Conservation (phyloP, 2,329 filamentous ascomycete genomes). For the Cryphonectria nitschkei region DNA sequence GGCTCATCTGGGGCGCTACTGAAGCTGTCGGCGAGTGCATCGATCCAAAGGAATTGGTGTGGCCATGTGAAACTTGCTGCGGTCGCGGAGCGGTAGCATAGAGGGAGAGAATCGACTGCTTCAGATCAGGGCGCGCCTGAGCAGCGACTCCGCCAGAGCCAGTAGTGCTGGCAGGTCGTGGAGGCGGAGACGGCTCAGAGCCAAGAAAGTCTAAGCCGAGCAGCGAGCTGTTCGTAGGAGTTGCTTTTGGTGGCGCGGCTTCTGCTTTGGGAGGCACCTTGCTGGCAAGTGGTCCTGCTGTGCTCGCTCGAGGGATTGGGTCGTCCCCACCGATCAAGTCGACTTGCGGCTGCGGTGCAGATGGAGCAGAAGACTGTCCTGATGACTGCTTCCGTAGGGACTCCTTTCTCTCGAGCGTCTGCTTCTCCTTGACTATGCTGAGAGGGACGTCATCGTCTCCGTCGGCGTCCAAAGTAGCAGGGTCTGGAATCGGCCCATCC, state of each 20-base stretch:
- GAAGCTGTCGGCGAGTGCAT: slow-evolving; percentile 60
- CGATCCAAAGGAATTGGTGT: slow-evolving; percentile 69
- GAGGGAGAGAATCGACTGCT: slow-evolving; percentile 94
- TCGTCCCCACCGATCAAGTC: slow-evolving; percentile 86
- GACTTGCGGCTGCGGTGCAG: slow-evolving; percentile 52
- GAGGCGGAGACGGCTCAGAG: slow-evolving; percentile 68
- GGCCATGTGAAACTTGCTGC: slow-evolving; percentile 60
- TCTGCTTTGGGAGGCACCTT: slow-evolving; percentile 64
- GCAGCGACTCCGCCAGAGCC: slow-evolving; percentile 62
- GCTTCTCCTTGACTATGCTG: slow-evolving; percentile 68
- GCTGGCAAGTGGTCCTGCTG: slow-evolving; percentile 66
- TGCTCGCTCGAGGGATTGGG: slow-evolving; percentile 70
- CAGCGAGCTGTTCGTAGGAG: slow-evolving; percentile 79
- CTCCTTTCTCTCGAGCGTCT: slow-evolving; percentile 63
- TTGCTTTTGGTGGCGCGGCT: slow-evolving; percentile 68
- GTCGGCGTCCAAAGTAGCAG: slow-evolving; percentile 80
- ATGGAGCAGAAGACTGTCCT: slow-evolving; percentile 36
- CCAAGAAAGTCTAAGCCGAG: slow-evolving; percentile 93
- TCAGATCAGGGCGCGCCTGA: slow-evolving; percentile 86
- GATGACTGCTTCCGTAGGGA: slow-evolving; percentile 64
- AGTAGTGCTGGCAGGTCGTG: slow-evolving; percentile 80
- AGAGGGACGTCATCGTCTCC: slow-evolving; percentile 81
- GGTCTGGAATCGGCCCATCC: slow-evolving; percentile 93
- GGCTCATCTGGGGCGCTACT: slow-evolving; percentile 39
- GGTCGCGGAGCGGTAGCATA: slow-evolving; percentile 85